Base-by-base conservation (phyloP, 768 basidiomycete genomes). In the Leccinum obscurum region DNA sequence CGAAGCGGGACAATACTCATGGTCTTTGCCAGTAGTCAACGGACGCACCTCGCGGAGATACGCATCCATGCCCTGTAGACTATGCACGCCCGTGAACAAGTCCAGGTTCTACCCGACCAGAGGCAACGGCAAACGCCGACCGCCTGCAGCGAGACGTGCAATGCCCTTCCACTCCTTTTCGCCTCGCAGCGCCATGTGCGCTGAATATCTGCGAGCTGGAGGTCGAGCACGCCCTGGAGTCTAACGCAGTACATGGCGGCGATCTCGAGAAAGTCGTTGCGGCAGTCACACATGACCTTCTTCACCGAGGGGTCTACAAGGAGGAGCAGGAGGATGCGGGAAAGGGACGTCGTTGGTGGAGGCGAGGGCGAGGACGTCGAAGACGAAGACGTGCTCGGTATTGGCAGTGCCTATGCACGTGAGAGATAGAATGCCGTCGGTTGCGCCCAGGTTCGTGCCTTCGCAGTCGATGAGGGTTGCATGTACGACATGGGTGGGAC, bases 241-340 rank as follows among this genome's bases (percentile, higher is more conserved):
- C 52, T 28, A 22, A 77, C 64, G 1, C 70, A 68, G 37, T 75
- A 75, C 1, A 60, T 52, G 17, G 68, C 54, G 8, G 30, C 62
- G 4, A 80, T 66, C 59, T 80, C 78, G 41, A 73, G 64, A 64
- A 66, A 77, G 64, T 80, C 79, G 65, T 74, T 74, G 1, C 78
- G 70, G 11, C 78, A 78, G 62, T 80, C 79, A 72, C 76, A 80
- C 61, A 77, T 75, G 62, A 80, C 62, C 64, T 80, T 80, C 32
- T 69, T 66, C 37, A 77, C 62, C 2, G 51, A 34, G 17, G 41
- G n/a, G 41, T 73, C 66, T 24, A 59, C 63, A 54, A 80, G 71
- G 14, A 77, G 60, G n/a, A 60, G 54, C 7, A 72, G 59, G 15
- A 80, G 59, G 17, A 58, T 60, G 1, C 64, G n/a, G n/a, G n/a